phyloP scores from a whole-genome alignment of 164 flowering plant genomes.

The Aristolochia californica region DNA sequence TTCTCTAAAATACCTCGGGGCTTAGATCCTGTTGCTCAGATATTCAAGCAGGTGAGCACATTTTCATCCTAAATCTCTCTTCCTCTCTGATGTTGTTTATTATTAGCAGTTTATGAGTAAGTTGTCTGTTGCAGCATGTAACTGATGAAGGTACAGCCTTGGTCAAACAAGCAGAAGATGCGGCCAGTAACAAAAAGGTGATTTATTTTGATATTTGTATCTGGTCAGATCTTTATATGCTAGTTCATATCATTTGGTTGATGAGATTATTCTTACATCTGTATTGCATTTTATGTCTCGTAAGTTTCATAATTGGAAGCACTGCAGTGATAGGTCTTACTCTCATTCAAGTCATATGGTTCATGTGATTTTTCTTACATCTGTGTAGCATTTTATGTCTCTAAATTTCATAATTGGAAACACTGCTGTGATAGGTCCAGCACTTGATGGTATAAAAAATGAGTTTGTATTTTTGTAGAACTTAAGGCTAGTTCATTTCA shows the following conservation, averaged over 20 bases:
- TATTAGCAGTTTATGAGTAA: not conserved
- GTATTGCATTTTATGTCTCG: not conserved
- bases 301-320: not conserved
- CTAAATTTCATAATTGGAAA: too few species aligned
- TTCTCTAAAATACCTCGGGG: slow-evolving; percentile 63
- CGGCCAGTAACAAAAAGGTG: slow-evolving; percentile 87
- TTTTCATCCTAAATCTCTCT: not conserved
- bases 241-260: not conserved
- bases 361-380: too few species aligned
- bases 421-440: too few species aligned
- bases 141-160: slow-evolving; percentile 85
- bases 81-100: not conserved
- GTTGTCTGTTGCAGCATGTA: slow-evolving; percentile 58
- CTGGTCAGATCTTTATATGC: not conserved
- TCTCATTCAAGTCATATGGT: too few species aligned
- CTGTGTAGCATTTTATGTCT: too few species aligned
- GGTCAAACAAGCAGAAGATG: slow-evolving; percentile 96
- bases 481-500: too few species aligned
- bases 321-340: too few species aligned
- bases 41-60: slow-evolving; percentile 70
- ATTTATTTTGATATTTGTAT: slow-evolving; percentile 1
- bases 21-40: slow-evolving; percentile 67
- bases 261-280: not conserved
- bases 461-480: too few species aligned
- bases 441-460: too few species aligned